Base-by-base conservation (phyloP, 2,329 filamentous ascomycete species). In the Knoxdaviesia proteae region DNA sequence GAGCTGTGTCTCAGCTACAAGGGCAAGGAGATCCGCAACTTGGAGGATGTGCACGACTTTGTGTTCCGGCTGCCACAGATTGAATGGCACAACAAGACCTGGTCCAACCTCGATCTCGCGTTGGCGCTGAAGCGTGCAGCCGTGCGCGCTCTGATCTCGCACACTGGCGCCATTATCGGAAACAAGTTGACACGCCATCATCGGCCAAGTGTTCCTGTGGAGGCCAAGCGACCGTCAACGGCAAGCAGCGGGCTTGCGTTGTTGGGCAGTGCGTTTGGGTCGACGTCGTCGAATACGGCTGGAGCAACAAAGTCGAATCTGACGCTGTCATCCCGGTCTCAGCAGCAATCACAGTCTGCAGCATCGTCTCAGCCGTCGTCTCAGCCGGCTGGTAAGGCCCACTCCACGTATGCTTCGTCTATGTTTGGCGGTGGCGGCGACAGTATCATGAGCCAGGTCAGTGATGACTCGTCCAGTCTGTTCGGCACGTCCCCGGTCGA, bases 51-150 rank as follows among this genome's bases (percentile, higher is more conserved):
- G 10, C 88, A 98, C 60, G 80, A 96, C 55, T 92, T 98, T 51
- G 90, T 98, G 40, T 98, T 98, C 71, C 78, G 84, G 34, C 74
- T 98, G 61, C 90, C 90, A 4, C 80, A 82, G 2, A 77, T 98
- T 39, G 90, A 98, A 57, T 96, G 94, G 63, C 77, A 84, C 48
- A 98, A 98, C 68, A 98, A 98, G 66, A 96, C 87, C 6, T 98
- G 90, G 90, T 94, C 86, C 6, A 98, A 96, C 56, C 71, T 98
- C 6, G 90, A 98, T 54, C 73, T 98, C 7, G 87, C 88, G 1
- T 68, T 96, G 40, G 81, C 86, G 9, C 69, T 98, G 43, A 96
- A 98, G 63, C 92, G 87, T 56, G 87, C 93, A 39, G 82, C 96
- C 45, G 84, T 94, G 55, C 83, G 86, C 54, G 88, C 90, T 0